These are phyloP conservation scores for Leishmania gerbilli DNA, from an alignment of 208 protist genomes.

Conservation along the genomic window DNA sequence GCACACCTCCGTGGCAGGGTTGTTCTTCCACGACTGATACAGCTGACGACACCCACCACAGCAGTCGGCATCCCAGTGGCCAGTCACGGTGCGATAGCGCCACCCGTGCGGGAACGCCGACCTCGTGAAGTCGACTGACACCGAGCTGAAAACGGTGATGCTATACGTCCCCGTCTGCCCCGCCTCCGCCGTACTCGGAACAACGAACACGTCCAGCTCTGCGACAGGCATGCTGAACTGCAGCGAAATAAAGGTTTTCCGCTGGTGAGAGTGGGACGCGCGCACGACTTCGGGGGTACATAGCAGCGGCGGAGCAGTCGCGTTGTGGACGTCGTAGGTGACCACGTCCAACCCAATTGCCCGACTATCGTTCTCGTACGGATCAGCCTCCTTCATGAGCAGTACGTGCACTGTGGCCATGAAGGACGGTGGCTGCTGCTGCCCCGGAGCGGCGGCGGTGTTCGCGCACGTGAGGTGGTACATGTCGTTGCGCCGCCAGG, in stretches of 20 bases:
- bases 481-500: conserved; percentile 83
- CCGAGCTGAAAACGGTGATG: conserved; percentile 68
- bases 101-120: conserved; percentile 72
- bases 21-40: conserved; percentile 83
- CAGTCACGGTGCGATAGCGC: conserved; percentile 60
- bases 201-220: conserved; percentile 64
- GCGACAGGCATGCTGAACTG: conserved; percentile 40
- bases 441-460: neutral
- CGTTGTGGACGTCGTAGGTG: conserved; percentile 32
- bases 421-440: neutral
- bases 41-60: conserved; percentile 71
- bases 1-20: conserved; percentile 56
- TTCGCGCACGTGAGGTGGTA: conserved; percentile 45
- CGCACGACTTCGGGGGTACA: conserved; percentile 47
- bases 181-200: conserved; percentile 59
- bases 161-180: conserved; percentile 62
- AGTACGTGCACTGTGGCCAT: conserved; percentile 55
- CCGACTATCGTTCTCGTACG: conserved; percentile 69
- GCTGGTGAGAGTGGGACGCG: conserved; percentile 38
- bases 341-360: conserved; percentile 79
- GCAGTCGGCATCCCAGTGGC: conserved; percentile 66
- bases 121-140: conserved; percentile 40
- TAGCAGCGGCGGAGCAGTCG: conserved; percentile 42
- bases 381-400: conserved; percentile 64
- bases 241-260: conserved; percentile 39